Evolutionary conservation across 2,329 filamentous ascomycete genomes (phyloP), one percentile per base, ranked within the genome.

Genomic region (Penicillium digitatum): DNA sequence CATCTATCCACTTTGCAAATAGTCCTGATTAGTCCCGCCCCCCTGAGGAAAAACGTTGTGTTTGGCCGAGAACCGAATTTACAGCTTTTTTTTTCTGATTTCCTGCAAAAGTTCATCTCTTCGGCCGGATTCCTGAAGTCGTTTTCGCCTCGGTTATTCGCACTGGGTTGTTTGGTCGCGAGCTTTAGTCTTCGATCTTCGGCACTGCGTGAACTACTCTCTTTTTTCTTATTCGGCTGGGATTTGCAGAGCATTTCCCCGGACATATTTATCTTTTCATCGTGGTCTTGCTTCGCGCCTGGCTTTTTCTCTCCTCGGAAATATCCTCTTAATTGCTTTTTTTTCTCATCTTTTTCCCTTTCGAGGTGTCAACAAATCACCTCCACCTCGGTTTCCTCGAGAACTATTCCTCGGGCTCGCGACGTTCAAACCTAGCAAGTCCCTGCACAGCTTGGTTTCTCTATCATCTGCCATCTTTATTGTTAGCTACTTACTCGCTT

Each of bases 191-290:
- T 51, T 60, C 54, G 52, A 54, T 45, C 35, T 54, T 61, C 57
- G 52, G 54, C 55, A 44, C 58, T 58, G 64, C 57, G 56, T 65
- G 59, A 52, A 61, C 55, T 56, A 52, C 51, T 62, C 60, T 60
- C 51, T 62, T 49, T 55, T 52, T 42, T 63, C 55, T 59, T 56
- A 51, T 56, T 61, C 56, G 44, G 52, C 54, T 62, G 62, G 69
- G 68, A 65, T 62, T 65, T 74, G 71, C 71, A 72, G 71, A 69
- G 71, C 71, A 74, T 68, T 62, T 66, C 69, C 65, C 54, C 52
- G 38, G 26, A 18, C 47, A 52, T 52, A n/a, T 49, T 52, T 58
- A 46, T 52, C 55, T 52, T 57, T 55, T 29, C 44, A 55, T 52
- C 48, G 47, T 31, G 42, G 44, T 53, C 43, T 50, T 48, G 34